phyloP scores from a whole-genome alignment of 1,284 basidiomycete genomes.

The Rhizoctonia solani region DNA sequence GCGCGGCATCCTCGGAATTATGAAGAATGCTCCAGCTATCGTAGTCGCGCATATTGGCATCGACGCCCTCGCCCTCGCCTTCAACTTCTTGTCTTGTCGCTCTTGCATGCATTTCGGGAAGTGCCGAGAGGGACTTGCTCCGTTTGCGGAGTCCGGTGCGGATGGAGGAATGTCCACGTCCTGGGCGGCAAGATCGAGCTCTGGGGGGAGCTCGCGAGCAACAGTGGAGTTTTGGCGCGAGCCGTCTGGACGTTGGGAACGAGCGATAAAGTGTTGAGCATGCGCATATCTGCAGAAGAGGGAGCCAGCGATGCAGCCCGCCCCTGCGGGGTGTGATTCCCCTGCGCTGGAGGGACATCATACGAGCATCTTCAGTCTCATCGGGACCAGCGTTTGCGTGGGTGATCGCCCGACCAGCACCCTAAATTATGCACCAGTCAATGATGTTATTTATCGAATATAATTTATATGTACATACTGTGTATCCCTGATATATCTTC shows the following conservation, averaged over 20 bases:
- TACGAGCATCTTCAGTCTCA: slow-evolving; percentile 57
- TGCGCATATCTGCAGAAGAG: slow-evolving; percentile 16
- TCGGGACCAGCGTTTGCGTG: slow-evolving; percentile 68
- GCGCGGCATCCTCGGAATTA: slow-evolving; percentile 1
- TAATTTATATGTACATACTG: slow-evolving; percentile 45
- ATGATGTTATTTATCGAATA: not conserved
- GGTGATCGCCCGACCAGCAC: slow-evolving; percentile 65
- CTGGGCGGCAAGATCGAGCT: slow-evolving; percentile 9
- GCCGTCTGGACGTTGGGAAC: slow-evolving; percentile 3
- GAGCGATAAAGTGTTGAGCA: slow-evolving; percentile 24
- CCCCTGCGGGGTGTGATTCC: slow-evolving; percentile 38
- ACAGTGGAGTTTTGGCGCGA: slow-evolving; percentile 23
- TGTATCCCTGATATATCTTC: slow-evolving; percentile 66
- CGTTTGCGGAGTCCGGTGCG: slow-evolving; percentile 25
- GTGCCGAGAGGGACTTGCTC: slow-evolving; percentile 21
- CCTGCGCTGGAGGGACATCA: slow-evolving; percentile 8
- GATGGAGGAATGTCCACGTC: slow-evolving; percentile 4
- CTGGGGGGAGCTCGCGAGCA: slow-evolving; percentile 9
- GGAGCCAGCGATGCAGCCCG: slow-evolving; percentile 7
- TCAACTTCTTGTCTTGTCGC: not conserved
- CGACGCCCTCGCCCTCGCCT: slow-evolving; percentile 6
- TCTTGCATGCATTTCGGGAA: slow-evolving; percentile 14
- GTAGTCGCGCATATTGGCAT: slow-evolving; percentile 29
- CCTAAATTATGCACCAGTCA: slow-evolving; percentile 47
- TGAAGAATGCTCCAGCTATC: slow-evolving; percentile 7